Percentiles rank a stretch among this genome's conserved stretches.
Evolutionary conservation across 345 rosid species (phyloP).

Genomic region (Erysimum cheiranthoides): DNA sequence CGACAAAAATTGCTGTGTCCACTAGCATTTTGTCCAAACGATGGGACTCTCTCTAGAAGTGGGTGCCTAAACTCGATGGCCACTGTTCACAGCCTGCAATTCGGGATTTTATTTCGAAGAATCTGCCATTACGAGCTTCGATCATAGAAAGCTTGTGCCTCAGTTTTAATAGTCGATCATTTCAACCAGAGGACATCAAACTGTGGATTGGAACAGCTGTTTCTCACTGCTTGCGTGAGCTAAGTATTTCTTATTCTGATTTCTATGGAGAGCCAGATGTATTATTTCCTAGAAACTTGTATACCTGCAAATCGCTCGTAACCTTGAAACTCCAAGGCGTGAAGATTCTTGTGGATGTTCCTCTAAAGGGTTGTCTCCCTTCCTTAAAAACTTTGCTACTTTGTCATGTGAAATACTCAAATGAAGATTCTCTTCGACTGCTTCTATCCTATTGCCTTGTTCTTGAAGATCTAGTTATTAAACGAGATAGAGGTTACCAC

Average conservation of each 20-base stretch:
- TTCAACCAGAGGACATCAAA: neutral
- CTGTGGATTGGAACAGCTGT: neutral
- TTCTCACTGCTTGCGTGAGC: neutral
- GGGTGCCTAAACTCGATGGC: neutral
- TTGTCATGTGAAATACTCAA: neutral
- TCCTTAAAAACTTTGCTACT: neutral
- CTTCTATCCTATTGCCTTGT: neutral
- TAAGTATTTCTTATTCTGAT: neutral
- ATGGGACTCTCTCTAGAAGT: neutral
- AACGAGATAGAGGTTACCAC: neutral
- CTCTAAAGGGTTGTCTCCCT: neutral
- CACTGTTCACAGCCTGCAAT: neutral
- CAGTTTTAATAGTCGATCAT: accelerated
- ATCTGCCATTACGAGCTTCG: neutral
- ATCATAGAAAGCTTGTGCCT: neutral
- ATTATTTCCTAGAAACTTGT: neutral
- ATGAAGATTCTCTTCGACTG: neutral
- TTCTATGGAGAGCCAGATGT: neutral
- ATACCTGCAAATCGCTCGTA: neutral
- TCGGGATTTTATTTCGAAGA: neutral
- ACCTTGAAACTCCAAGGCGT: neutral
- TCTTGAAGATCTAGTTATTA: neutral
- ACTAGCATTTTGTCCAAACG: neutral
- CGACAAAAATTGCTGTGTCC: neutral
- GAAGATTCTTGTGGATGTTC: neutral